Conservation (phyloP, 306 rosid species). For the Malus sylvestris region DNA sequence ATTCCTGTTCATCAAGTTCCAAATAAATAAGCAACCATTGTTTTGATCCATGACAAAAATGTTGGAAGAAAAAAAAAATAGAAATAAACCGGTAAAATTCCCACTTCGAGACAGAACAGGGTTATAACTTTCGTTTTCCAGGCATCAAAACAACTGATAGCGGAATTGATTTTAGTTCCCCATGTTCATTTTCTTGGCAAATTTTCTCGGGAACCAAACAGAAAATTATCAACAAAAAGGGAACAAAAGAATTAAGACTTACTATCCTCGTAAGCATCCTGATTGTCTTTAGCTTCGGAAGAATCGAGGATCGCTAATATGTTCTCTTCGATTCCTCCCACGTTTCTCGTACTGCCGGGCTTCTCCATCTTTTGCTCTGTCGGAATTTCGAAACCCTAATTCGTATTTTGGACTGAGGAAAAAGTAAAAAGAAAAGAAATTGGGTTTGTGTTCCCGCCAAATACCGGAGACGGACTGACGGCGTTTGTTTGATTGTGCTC, state of each 20-base stretch:
- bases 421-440: neutral
- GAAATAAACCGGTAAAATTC: neutral
- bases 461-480: neutral
- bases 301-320: conserved; percentile 64
- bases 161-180: neutral
- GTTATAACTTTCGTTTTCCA: neutral
- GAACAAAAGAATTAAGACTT: neutral
- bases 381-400: conserved; percentile 6
- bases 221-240: neutral
- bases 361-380: conserved; percentile 30
- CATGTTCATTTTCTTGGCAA: neutral
- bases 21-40: neutral
- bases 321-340: conserved; percentile 46
- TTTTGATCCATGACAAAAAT: neutral
- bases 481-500: neutral
- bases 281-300: conserved; percentile 49
- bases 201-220: conserved; percentile 8
- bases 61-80: neutral
- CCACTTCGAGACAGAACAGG: neutral
- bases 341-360: conserved; percentile 25
- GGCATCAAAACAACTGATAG: neutral
- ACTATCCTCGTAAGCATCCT: conserved; percentile 70
- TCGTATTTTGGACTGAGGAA: neutral
- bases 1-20: conserved; percentile 35
- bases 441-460: conserved; percentile 13